Conservation (phyloP, 208 protist genomes). For the Angomonas desouzai region DNA sequence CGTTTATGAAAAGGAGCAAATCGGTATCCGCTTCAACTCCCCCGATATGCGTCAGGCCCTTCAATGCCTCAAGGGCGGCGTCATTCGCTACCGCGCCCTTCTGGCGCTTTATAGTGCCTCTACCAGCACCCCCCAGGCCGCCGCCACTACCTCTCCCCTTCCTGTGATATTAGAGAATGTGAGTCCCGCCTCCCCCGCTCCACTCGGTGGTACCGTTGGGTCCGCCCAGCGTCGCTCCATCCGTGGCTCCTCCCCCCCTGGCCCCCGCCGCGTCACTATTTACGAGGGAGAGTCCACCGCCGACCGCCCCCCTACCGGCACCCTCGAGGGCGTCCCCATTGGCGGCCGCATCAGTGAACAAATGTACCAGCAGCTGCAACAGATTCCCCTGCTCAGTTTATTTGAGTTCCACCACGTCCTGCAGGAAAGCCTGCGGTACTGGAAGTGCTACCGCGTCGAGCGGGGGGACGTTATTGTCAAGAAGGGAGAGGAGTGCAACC, state of each 20-base stretch:
- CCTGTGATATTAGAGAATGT: not conserved
- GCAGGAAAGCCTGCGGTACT: conserved; percentile 25
- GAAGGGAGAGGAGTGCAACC: conserved; percentile 72
- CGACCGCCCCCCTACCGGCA: not conserved
- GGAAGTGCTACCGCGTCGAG: conserved; percentile 34
- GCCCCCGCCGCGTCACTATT: conserved; percentile 36
- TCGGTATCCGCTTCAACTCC: conserved; percentile 44
- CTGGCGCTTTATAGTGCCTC: not conserved
- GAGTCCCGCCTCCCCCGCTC: not conserved
- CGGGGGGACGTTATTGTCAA: conserved; percentile 48
- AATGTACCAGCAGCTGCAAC: conserved; percentile 37
- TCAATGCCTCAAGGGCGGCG: conserved; percentile 24
- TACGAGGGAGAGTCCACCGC: conserved; percentile 19
- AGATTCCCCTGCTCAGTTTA: conserved; percentile 44
- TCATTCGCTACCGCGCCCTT: conserved; percentile 9
- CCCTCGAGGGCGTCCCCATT: conserved; percentile 6
- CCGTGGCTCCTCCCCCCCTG: not conserved
- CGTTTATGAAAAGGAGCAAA: conserved; percentile 39
- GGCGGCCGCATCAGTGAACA: conserved; percentile 31
- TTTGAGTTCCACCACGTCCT: conserved; percentile 31
- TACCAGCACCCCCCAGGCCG: not conserved
- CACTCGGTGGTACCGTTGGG: conserved; percentile 18
- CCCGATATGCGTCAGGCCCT: conserved; percentile 16
- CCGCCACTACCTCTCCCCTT: not conserved
- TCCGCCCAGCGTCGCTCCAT: not conserved